Percentiles rank a stretch among this genome's conserved stretches.
Evolutionary conservation across 75 land plant species (phyloP).

Genomic region (Picea glauca): DNA sequence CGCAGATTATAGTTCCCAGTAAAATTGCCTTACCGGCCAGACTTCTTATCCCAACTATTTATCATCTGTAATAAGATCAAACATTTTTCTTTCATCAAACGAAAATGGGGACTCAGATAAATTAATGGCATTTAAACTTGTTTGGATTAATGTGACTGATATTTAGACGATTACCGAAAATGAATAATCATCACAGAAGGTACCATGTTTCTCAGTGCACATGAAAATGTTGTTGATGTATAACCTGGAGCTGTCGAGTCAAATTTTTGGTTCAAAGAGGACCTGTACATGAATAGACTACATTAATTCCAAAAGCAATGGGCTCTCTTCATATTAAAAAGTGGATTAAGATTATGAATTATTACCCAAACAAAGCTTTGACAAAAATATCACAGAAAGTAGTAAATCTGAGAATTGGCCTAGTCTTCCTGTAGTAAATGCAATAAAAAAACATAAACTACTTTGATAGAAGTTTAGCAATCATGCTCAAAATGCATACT

Average conservation of each 20-base stretch:
- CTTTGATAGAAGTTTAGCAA: no score
- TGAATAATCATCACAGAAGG: slow-evolving; percentile 72
- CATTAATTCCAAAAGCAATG: background rate
- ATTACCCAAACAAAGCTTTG: slow-evolving; percentile 15
- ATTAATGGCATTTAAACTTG: background rate
- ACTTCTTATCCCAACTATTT: background rate
- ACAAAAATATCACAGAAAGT: slow-evolving; percentile 7
- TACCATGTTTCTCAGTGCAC: slow-evolving; percentile 57
- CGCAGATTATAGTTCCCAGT: background rate
- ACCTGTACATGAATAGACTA: slow-evolving; percentile 23
- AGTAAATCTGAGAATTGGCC: slow-evolving; percentile 8
- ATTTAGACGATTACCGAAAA: slow-evolving; percentile 34
- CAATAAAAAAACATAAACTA: no score
- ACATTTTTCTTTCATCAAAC: slow-evolving; percentile 31
- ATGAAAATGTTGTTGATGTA: slow-evolving; percentile 47
- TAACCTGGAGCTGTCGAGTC: slow-evolving; percentile 46
- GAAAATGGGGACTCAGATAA: slow-evolving; percentile 14
- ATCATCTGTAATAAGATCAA: background rate
- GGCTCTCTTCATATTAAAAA: background rate
- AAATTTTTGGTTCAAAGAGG: slow-evolving; percentile 41
- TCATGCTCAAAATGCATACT: no score
- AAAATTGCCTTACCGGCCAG: background rate
- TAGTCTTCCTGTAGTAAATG: slow-evolving; percentile 8
- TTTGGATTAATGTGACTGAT: background rate
- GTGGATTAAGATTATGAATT: background rate